These are phyloP conservation scores for Persicaria tinctoria DNA, from an alignment of 148 eudicot genomes.

Conservation along the genomic window DNA sequence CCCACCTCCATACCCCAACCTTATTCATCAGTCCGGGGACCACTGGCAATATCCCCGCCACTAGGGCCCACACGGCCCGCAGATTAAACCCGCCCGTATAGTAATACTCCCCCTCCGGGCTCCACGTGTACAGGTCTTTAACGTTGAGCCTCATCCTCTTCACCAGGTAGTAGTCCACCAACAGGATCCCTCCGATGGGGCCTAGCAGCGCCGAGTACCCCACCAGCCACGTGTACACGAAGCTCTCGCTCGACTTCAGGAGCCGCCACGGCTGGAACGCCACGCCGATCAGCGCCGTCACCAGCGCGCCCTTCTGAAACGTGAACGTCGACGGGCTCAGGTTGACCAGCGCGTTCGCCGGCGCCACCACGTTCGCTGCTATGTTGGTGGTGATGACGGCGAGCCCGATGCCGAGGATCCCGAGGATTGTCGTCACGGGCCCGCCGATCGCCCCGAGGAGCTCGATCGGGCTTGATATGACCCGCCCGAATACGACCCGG, in stretches of 20 bases:
- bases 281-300: slow-evolving; percentile 84
- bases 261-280: slow-evolving; percentile 94
- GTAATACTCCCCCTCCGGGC: slow-evolving; percentile 51
- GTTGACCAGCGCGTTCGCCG: slow-evolving; percentile 89
- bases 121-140: slow-evolving; percentile 51
- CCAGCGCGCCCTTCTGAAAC: slow-evolving; percentile 62
- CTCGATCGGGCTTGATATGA: slow-evolving; percentile 74
- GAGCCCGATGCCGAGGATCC: slow-evolving; percentile 76
- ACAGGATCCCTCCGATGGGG: slow-evolving; percentile 73
- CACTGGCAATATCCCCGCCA: slow-evolving; percentile 71
- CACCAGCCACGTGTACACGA: slow-evolving; percentile 93
- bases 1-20: slow-evolving; percentile 36
- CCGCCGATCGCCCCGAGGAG: slow-evolving; percentile 82
- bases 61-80: slow-evolving; percentile 52
- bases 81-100: slow-evolving; percentile 75
- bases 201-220: slow-evolving; percentile 91
- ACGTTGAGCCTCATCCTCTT: slow-evolving; percentile 36
- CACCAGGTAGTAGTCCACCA: slow-evolving; percentile 79
- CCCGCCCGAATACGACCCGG: slow-evolving; percentile 55
- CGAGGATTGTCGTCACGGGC: slow-evolving; percentile 39
- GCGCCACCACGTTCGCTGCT: slow-evolving; percentile 95
- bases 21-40: slow-evolving; percentile 76
- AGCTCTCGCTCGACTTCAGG: slow-evolving; percentile 82
- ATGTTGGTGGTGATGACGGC: slow-evolving; percentile 91
- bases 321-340: slow-evolving; percentile 80